phyloP scores from a whole-genome alignment of 495 filamentous ascomycete species.

The Penicillium arizonense region DNA sequence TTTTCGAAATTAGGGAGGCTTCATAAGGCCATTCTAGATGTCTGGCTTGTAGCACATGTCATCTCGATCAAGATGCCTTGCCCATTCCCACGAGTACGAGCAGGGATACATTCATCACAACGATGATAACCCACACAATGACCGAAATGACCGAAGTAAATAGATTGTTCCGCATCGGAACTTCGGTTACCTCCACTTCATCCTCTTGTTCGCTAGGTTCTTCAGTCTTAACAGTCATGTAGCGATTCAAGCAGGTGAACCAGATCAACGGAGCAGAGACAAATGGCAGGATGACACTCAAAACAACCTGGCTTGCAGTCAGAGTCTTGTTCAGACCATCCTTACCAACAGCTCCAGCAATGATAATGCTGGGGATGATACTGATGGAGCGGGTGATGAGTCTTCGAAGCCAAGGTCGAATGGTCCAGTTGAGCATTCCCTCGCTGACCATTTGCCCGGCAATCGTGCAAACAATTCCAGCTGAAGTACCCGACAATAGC shows the following conservation, averaged over 20 bases:
- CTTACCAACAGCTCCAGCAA: slow-evolving; percentile 73
- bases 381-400: slow-evolving; percentile 70
- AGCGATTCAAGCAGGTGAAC: slow-evolving; percentile 78
- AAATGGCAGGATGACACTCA: slow-evolving; percentile 80
- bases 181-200: slow-evolving; percentile 26
- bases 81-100: slow-evolving; percentile 66
- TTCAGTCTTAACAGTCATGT: slow-evolving; percentile 66
- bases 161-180: slow-evolving; percentile 64
- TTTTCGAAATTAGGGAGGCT: too few species aligned
- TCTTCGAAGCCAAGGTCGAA: slow-evolving; percentile 69
- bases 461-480: slow-evolving; percentile 82
- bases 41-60: background rate
- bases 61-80: slow-evolving; percentile 30
- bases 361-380: slow-evolving; percentile 79
- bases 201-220: slow-evolving; percentile 24
- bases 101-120: slow-evolving; percentile 70
- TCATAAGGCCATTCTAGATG: too few species aligned
- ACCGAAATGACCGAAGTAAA: slow-evolving; percentile 52
- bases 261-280: slow-evolving; percentile 81
- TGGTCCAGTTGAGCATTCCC: slow-evolving; percentile 69
- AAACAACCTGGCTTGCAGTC: slow-evolving; percentile 74
- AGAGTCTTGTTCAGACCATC: slow-evolving; percentile 71
- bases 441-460: slow-evolving; percentile 82
- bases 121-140: slow-evolving; percentile 66
- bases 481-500: slow-evolving; percentile 71